Evolutionary conservation across 768 basidiomycete genomes (phyloP), one percentile per base, ranked within the genome.

Genomic region (Pleurotus sapidus): DNA sequence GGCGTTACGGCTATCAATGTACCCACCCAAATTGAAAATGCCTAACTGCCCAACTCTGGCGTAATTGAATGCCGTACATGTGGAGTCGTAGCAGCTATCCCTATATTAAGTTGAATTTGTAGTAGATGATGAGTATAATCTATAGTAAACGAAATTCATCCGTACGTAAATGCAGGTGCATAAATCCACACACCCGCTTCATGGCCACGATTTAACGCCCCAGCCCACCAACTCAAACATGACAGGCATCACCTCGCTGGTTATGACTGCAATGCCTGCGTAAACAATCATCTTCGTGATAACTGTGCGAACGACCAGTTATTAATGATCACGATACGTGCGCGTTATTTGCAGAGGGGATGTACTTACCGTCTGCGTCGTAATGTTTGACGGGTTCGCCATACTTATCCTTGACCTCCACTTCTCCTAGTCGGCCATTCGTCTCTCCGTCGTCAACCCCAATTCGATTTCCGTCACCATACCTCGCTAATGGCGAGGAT

Each of bases 271-370:
- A 59, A 98, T 96, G 0, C 95, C 95, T 50, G 82, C 79, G 67
- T 98, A 96, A 4, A 95, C 94, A 45, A 93, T 84, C 11, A 95
- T 86, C 74, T 95, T 95, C 24, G 93, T 95, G 60, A 95, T 70
- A 6, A 95, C 93, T 93, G 48, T 23, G 46, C 11, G 49, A 24
- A 40, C 43, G 30, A 59, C 23, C 50, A 54, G 57, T 48, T 49
- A 45, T 38, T 18, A 11, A 30, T 42, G 38, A 37, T 60, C 46
- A 61, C 37, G 9, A 23, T 40, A n/a, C 34, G 14, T 34, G 42
- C 7, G 40, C 11, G 46, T 12, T 30, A 61, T 47, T 60, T 14
- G 30, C 30, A 55, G 43, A 75, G 30, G 30, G 30, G 30, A 34
- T 8, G 30, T 34, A 9, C 84, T 60, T 56, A 91, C 92, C 92